phyloP scores from a whole-genome alignment of 169 alveolate species.

The Plasmodium sp. region DNA sequence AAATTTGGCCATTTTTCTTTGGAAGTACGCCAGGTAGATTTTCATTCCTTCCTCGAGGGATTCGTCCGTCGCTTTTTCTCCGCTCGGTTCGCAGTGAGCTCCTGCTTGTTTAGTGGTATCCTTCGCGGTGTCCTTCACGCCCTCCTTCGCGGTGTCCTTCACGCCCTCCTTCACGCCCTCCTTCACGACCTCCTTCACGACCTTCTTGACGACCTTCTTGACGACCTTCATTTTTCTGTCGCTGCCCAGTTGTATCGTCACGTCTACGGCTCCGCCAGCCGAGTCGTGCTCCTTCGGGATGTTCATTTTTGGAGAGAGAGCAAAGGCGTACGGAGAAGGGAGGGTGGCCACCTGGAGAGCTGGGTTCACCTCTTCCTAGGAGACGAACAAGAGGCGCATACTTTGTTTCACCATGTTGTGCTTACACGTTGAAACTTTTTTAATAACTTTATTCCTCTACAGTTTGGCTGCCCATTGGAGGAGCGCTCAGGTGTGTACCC shows the following conservation, averaged over 20 bases:
- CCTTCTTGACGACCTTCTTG: constrained; percentile 8
- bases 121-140: too few species aligned
- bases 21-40: constrained; percentile 16
- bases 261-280: neutral
- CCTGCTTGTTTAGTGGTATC: neutral
- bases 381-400: neutral
- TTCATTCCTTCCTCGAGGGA: constrained; percentile 20
- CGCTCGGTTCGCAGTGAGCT: neutral
- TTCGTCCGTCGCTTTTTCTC: neutral
- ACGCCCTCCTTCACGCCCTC: too few species aligned
- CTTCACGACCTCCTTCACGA: neutral
- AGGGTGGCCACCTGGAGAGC: neutral
- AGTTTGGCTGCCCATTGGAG: neutral
- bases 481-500: neutral
- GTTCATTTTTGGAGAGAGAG: constrained; percentile 7
- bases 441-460: neutral
- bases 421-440: neutral
- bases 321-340: neutral
- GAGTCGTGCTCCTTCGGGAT: constrained; percentile 23
- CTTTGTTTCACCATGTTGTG: neutral
- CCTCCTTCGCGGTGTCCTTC: neutral
- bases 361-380: neutral
- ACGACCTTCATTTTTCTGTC: constrained; percentile 42
- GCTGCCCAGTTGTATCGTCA: constrained; percentile 18
- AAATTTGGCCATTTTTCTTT: constrained; percentile 17